Conservation (phyloP, 345 rosid species). For the rapeseed (Brassica napus) region Da-Ae NC_063443.1:11299001-11299500, state of each 20-base stretch:
- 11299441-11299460: not conserved
- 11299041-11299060: not conserved
- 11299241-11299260: not conserved
- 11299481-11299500: not conserved
- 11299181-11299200: slow-evolving; percentile 5
- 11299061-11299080: not conserved
- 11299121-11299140: not conserved
- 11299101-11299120: slow-evolving; percentile 1
- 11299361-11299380: not conserved
- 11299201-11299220: not conserved
- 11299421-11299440: slow-evolving; percentile 4
- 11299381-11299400: slow-evolving; percentile 4
- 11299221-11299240: not conserved
- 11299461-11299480: not conserved
- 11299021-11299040: not conserved
- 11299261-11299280: not conserved
- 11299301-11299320: not conserved
- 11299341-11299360: slow-evolving; percentile 4
- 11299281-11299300: not conserved
- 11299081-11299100: not conserved
- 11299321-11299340: slow-evolving; percentile 1
- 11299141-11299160: slow-evolving; percentile 5
- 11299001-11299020: not conserved
- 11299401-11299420: not conserved
- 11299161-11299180: slow-evolving; percentile 1